These are phyloP conservation scores for Scenedesmus sp. DNA, from an alignment of 163 green algal species.

Conservation along the genomic window DNA sequence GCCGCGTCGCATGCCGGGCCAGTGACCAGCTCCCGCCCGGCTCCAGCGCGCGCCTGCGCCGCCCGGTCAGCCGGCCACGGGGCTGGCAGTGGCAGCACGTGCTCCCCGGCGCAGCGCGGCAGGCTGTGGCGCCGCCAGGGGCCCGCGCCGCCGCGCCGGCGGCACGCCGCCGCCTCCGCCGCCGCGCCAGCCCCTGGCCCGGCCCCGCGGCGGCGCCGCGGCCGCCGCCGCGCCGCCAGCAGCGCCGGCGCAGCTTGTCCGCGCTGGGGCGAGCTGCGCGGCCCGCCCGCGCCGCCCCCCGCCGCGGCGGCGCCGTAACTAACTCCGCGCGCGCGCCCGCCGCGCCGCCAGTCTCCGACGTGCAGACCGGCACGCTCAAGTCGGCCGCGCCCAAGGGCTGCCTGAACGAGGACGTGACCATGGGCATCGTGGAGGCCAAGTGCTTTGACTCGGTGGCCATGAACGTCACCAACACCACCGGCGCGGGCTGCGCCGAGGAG, in stretches of 20 bases:
- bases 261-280: no score
- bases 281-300: no score
- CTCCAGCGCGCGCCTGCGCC: neutral
- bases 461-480: slow-evolving; percentile 2
- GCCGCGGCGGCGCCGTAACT: neutral
- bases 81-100: no score
- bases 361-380: slow-evolving; percentile 6
- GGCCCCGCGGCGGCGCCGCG: no score
- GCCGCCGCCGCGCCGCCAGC: no score
- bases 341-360: neutral
- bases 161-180: no score
- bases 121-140: no score
- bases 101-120: no score
- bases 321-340: neutral
- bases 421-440: neutral
- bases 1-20: neutral
- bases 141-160: no score
- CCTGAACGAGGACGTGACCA: neutral
- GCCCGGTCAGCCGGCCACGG: neutral
- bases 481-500: neutral
- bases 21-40: neutral
- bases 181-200: no score
- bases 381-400: neutral
- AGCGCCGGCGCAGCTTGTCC: no score
- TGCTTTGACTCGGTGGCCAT: slow-evolving; percentile 16